Evolutionary conservation across 2,329 filamentous ascomycete genomes (phyloP), one percentile per base, ranked within the genome.

Genomic region (Ophiostoma triangulosporum): DNA sequence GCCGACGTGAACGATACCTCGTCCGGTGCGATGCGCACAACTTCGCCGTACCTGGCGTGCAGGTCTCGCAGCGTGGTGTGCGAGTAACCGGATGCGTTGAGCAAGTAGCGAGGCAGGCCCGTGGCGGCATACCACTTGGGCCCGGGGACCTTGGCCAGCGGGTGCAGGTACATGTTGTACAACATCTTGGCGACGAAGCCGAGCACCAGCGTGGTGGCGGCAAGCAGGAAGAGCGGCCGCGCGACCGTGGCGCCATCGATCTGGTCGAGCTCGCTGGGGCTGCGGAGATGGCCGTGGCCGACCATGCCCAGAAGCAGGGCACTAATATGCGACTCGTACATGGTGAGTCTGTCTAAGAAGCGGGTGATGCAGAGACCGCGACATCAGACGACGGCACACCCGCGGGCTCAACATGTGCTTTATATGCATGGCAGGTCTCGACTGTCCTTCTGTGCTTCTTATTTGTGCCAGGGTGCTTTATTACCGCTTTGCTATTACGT

Each of bases 11-110:
- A 74, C 2, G 67, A 68, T 3, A 74, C 64, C 56, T 73, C 69
- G 54, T 69, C 62, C 1, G 71, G 71, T 3, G 62, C 63, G 43
- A 72, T 58, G 29, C 72, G 68, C n/a, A 74, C 71, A 4, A 73
- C 63, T 6, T 63, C 60, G n/a, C 72, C 72, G 56, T 71, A 71
- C 26, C 61, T 58, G 8, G 61, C 51, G 59, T 71, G 63, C 43
- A 67, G 55, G 14, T 56, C 51, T 50, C 57, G 56, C 15, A 62
- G 43, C 6, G 22, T 15, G 6, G 15, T 35, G 43, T 52, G 57
- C 3, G 29, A 20, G 2, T 40, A 7, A 5, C 57, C 56, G 3
- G 48, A 45, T 9, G 15, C 11, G n/a, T 50, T 32, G 9, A 36
- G 20, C 14, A 17, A 31, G 40, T 48, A 53, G 3, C 49, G 48